phyloP scores from a whole-genome alignment of 148 eudicot species.

The Cornus suecica region DNA sequence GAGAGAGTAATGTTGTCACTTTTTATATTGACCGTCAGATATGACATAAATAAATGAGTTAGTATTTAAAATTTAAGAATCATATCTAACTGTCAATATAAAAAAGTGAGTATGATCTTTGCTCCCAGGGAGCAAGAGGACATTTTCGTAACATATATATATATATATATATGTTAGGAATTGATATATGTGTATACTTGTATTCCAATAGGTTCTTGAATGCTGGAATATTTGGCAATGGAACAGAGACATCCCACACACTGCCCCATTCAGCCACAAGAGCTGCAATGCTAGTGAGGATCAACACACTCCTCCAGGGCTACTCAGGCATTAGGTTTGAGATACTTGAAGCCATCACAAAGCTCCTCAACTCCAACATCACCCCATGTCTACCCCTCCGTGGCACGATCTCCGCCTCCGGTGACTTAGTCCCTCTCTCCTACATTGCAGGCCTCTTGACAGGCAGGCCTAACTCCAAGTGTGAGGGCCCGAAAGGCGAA shows the following conservation, averaged over 20 bases:
- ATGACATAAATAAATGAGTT: too few relatives aligned
- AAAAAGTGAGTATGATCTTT: too few relatives aligned
- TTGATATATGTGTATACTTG: neutral
- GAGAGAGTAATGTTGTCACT: too few relatives aligned
- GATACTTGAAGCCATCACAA: conserved; percentile 19
- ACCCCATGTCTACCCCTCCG: conserved; percentile 25
- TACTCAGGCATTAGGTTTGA: conserved; percentile 23
- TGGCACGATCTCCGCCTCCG: conserved; percentile 20
- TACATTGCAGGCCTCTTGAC: conserved; percentile 22
- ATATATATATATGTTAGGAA: too few relatives aligned
- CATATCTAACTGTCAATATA: too few relatives aligned
- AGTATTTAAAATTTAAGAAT: too few relatives aligned
- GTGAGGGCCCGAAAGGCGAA: conserved; percentile 25
- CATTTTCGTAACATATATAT: too few relatives aligned
- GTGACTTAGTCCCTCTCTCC: conserved; percentile 19
- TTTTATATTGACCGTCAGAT: too few relatives aligned
- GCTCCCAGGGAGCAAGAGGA: too few relatives aligned
- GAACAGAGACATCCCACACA: conserved; percentile 15
- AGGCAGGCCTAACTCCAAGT: conserved; percentile 17
- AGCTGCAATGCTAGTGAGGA: conserved; percentile 24
- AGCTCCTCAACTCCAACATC: conserved; percentile 16
- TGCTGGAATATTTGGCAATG: conserved; percentile 23
- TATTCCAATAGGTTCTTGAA: conserved; percentile 20
- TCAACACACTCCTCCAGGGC: conserved; percentile 23
- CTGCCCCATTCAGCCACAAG: conserved; percentile 23